Conservation (phyloP, 192 early-diverging fungal species). For the Phycomyces nitens region DNA sequence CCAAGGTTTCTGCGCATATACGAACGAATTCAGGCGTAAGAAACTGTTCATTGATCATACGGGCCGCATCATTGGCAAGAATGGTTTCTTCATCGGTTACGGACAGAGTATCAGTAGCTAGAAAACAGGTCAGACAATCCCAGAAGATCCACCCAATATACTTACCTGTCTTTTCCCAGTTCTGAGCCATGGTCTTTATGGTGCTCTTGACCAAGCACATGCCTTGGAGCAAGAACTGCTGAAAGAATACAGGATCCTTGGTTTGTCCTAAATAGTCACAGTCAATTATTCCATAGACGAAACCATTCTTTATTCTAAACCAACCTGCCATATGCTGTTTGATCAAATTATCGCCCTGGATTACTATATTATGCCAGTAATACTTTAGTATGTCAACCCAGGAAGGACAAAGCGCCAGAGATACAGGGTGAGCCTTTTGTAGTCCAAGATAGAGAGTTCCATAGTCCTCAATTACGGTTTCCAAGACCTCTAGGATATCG, state of each 20-base stretch:
- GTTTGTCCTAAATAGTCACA: conserved; percentile 8
- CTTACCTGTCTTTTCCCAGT: conserved; percentile 31
- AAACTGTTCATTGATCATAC: conserved; percentile 58
- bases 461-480: conserved; percentile 40
- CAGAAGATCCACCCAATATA: neutral
- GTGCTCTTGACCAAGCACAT: conserved; percentile 63
- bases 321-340: conserved; percentile 10
- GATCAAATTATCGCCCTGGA: conserved; percentile 14
- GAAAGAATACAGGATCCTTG: conserved; percentile 31
- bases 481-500: neutral
- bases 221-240: conserved; percentile 72
- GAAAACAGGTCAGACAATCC: conserved; percentile 9
- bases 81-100: conserved; percentile 47
- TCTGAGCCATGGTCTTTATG: conserved; percentile 56
- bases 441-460: conserved; percentile 81
- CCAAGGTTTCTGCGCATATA: conserved; percentile 64
- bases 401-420: conserved; percentile 59
- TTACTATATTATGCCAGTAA: conserved; percentile 60
- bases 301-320: neutral
- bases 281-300: no score
- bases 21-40: conserved; percentile 68
- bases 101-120: neutral
- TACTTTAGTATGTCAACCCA: conserved; percentile 62
- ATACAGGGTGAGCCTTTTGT: conserved; percentile 60
- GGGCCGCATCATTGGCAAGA: conserved; percentile 44